Evolutionary conservation across 257 asterid species (phyloP), one percentile per base, ranked within the genome.

Genomic region (Salvia hispanica): DNA sequence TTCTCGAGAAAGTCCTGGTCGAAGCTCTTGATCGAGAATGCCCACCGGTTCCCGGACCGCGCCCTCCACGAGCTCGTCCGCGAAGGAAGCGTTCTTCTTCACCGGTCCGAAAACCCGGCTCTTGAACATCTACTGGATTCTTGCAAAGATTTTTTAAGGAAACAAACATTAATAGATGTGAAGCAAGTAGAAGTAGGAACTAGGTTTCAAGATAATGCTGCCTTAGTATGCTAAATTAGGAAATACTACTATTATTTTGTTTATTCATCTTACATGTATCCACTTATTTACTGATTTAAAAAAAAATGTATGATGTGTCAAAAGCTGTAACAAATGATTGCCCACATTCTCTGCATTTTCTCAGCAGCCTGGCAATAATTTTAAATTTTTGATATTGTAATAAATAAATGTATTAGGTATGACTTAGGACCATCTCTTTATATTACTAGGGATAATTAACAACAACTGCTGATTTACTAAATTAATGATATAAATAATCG

Each of bases 1-100:
- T 85, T 83, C 68, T 86, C 98, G 16, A 66, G 69, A 59, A 92
- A 82, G 78, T 83, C 81, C n/a, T 90, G 97, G 96, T 67, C 70
- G 21, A 88, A 80, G 57, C 58, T 90, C 44, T 83, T 93, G 46
- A 18, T 5, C 12, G 92, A 84, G 67, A 81, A 85, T 31, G 73
- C 57, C 2, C 68, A 77, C 74, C 71, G 67, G 54, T 80, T 86
- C n/a, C 72, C 70, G 60, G 78, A 75, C 64, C 76, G 64, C 0
- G 76, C 77, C 9, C 77, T 90, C 10, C 67, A 71, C 31, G 78
- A 64, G 52, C 76, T 90, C 73, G 71, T 83, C 60, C 75, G 53
- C 0, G 76, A 81, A 67, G 81, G 74, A 56, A 72, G 60, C 62
- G 36, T 46, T 50, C 12, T 58, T 21, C 39, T 72, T n/a, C 21